Base-by-base conservation (phyloP, 2,329 filamentous ascomycete genomes). In the Microdochium nivale region DNA sequence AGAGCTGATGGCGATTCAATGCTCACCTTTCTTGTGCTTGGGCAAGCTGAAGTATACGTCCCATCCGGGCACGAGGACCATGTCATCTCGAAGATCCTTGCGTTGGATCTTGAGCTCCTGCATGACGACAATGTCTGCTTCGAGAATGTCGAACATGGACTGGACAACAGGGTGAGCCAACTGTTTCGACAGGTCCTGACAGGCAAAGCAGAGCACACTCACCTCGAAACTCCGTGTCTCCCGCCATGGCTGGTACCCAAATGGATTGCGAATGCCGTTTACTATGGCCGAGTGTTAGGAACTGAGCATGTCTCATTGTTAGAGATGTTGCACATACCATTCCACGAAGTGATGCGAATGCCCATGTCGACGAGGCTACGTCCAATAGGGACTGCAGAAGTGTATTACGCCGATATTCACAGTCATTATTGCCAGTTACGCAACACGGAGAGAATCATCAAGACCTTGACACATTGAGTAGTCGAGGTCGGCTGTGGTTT, bases 71-170 rank as follows among this genome's bases (percentile, higher is more conserved):
- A 97, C 83, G 32, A 97, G 74, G 10, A 97, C 91, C 90, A 97
- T 97, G 60, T 97, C 94, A 76, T 97, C 94, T 40, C 77, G 79
- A 1, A 99, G 74, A 59, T 96, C 91, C 65, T 96, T 96, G 52
- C 87, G 80, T 65, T 97, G 94, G 40, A 97, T 96, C 70, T 97
- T 99, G 44, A 90, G 85, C 69, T 97, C 94, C 67, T 99, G 94
- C 75, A 97, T 90, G 53, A 96, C 79, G 19, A 97, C 83, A 56
- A 99, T 94, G 66, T 99, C 94, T 50, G 91, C 84, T 65, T 94
- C 88, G 7, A 99, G 79, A 44, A 87, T 88, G 59, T 96, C 88
- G 69, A 99, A 97, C 94, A 97, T 97, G 58, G 86, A 79, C 86
- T 89, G 53, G 2, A 48, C 4, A 25, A 13, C 37, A 55, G 46